Conservation (phyloP, 768 basidiomycete genomes). For the Boletus subparvulus region DNA sequence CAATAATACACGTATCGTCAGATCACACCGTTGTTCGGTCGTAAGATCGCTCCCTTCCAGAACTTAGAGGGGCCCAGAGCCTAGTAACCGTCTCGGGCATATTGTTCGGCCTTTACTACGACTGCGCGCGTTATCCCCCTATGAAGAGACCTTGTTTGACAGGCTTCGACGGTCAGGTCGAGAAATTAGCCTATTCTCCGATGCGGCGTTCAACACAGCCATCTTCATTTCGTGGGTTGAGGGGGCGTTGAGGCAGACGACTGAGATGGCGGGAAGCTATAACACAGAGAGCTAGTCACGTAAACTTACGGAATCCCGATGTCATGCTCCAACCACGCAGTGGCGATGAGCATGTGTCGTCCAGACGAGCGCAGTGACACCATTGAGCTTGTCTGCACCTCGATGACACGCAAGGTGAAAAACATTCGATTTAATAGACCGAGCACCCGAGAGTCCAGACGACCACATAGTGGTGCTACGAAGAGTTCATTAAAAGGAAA, state of each 20-base stretch:
- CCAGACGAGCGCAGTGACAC: slow-evolving; percentile 1
- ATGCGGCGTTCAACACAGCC: slow-evolving; percentile 18
- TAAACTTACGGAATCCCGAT: slow-evolving; percentile 31
- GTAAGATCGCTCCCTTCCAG: neutral
- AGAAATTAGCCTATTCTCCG: slow-evolving; percentile 4
- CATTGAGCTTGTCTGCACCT: slow-evolving; percentile 1
- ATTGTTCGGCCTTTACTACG: slow-evolving; percentile 12
- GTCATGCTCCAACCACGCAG: slow-evolving; percentile 31
- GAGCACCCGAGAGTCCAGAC: slow-evolving; percentile 18
- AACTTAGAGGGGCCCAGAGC: neutral
- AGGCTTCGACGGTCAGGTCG: slow-evolving; percentile 10
- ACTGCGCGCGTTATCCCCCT: slow-evolving; percentile 21
- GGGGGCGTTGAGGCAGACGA: slow-evolving; percentile 15
- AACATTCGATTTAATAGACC: slow-evolving; percentile 19
- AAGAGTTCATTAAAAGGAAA: slow-evolving; percentile 15
- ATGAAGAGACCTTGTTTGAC: neutral
- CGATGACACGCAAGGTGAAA: slow-evolving; percentile 19
- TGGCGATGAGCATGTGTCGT: slow-evolving; percentile 28
- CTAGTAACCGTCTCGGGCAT: slow-evolving; percentile 6
- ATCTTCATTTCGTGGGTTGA: slow-evolving; percentile 13
- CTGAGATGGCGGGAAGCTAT: neutral
- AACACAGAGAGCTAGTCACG: slow-evolving; percentile 9
- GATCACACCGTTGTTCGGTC: slow-evolving; percentile 1
- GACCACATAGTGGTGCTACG: slow-evolving; percentile 9
- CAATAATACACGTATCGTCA: slow-evolving; percentile 1